Percentiles rank a stretch among this genome's conserved stretches.
Conservation (phyloP, 2,329 filamentous ascomycete species). For the Lachnellula hyalina region DNA sequence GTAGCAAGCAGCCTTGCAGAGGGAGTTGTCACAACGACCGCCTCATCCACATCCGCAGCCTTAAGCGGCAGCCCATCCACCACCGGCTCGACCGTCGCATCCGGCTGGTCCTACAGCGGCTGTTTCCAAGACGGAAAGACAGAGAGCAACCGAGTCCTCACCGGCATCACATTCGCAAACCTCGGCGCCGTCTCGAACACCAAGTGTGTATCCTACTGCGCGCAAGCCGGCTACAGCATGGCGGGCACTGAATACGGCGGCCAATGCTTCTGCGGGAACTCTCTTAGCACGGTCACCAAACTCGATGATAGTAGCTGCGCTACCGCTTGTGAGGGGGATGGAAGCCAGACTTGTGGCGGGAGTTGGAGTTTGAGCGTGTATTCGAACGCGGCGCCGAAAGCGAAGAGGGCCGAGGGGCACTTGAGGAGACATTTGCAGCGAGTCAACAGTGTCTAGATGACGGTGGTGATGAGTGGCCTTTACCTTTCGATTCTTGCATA, state of each 20-base stretch:
- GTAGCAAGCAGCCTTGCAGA: conserved; percentile 22
- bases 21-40: background rate
- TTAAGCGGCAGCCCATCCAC: conserved; percentile 4
- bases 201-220: conserved; percentile 46
- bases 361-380: conserved; percentile 42
- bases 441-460: too few species aligned
- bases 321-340: conserved; percentile 46
- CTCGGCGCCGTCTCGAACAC: conserved; percentile 40
- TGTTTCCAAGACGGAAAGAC: conserved; percentile 36
- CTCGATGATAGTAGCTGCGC: conserved; percentile 43
- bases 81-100: conserved; percentile 19
- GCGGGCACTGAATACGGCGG: conserved; percentile 46
- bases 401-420: background rate
- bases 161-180: conserved; percentile 36
- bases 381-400: conserved; percentile 4
- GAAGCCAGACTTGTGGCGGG: conserved; percentile 46
- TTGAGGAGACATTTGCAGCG: background rate
- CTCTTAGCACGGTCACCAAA: conserved; percentile 35
- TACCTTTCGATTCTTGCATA: too few species aligned
- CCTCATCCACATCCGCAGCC: background rate
- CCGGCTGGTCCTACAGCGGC: conserved; percentile 36
- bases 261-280: conserved; percentile 44
- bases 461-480: too few species aligned
- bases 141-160: conserved; percentile 33
- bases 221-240: conserved; percentile 38